phyloP scores from a whole-genome alignment of 2,329 filamentous ascomycete genomes.

The Pseudopithomyces maydicus region DNA sequence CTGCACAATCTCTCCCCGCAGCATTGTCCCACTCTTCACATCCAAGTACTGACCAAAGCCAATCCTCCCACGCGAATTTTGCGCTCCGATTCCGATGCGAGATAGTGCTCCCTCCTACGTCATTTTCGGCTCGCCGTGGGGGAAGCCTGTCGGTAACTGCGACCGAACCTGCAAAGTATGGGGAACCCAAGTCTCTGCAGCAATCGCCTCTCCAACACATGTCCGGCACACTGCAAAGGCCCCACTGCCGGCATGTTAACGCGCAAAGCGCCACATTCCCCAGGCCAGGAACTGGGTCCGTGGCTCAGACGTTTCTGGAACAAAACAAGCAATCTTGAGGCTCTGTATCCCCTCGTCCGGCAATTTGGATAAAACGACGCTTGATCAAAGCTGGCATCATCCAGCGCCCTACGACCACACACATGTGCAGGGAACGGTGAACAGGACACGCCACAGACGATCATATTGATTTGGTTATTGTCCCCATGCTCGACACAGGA shows the following conservation, averaged over 20 bases:
- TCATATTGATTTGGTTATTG: slow-evolving; percentile 29
- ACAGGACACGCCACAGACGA: slow-evolving; percentile 1
- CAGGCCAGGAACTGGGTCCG: background rate
- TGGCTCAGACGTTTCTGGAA: slow-evolving; percentile 1
- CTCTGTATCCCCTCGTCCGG: slow-evolving; percentile 10
- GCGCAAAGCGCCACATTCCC: background rate
- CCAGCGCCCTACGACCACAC: slow-evolving; percentile 1
- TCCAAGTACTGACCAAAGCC: background rate
- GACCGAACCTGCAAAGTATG: slow-evolving; percentile 9
- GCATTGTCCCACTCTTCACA: too few species aligned
- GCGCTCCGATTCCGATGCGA: background rate
- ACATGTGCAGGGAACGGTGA: slow-evolving; percentile 3
- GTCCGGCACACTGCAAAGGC: background rate
- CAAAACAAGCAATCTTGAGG: slow-evolving; percentile 2
- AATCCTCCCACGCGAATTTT: background rate
- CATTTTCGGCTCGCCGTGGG: slow-evolving; percentile 8
- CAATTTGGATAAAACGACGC: slow-evolving; percentile 13
- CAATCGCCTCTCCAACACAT: background rate
- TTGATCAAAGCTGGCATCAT: slow-evolving; percentile 6
- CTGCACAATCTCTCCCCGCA: too few species aligned
- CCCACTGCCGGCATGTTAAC: slow-evolving; percentile 4
- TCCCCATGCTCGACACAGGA: slow-evolving; percentile 22
- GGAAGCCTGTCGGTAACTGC: slow-evolving; percentile 8
- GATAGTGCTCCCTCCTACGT: slow-evolving; percentile 3
- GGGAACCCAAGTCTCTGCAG: slow-evolving; percentile 4